A percentile compares a stretch with the other conserved stretches of the same genome.
Evolutionary conservation across 140 eudicot species (phyloP).

Genomic region (Anethum foeniculum): DNA sequence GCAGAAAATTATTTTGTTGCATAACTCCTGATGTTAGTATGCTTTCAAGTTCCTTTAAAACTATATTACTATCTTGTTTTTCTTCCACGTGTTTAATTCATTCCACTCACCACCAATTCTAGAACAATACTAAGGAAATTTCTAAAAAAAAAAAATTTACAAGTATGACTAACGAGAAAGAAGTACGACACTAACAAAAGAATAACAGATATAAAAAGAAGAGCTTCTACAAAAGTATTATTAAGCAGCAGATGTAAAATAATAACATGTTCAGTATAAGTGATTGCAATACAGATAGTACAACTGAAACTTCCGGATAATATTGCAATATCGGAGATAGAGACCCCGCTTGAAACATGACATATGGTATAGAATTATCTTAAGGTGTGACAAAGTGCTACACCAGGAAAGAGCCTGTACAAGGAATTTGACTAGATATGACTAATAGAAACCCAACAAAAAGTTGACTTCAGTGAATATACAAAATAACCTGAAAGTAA

Average conservation of each 20-base stretch:
- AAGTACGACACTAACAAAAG: neutral
- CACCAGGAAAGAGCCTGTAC: neutral
- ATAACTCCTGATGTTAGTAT: neutral
- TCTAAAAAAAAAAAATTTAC: neutral
- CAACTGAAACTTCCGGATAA: too few species aligned
- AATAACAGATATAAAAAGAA: neutral
- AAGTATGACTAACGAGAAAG: neutral
- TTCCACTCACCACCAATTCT: neutral
- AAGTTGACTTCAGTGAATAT: too few species aligned
- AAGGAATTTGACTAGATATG: neutral
- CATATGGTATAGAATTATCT: neutral
- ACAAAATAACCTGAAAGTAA: neutral
- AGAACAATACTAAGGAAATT: neutral
- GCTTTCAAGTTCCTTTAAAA: neutral
- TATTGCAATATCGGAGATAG: too few species aligned
- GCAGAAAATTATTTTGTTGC: conserved; percentile 6
- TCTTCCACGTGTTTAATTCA: neutral
- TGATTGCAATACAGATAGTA: neutral
- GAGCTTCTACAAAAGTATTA: neutral
- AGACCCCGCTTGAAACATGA: too few species aligned
- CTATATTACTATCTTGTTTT: neutral
- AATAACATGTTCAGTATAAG: neutral
- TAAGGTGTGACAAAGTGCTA: neutral
- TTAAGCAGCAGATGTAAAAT: neutral
- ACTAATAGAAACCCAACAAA: neutral